Evolutionary conservation across 2,329 filamentous ascomycete genomes (phyloP), one percentile per base, ranked within the genome.

Genomic region (Monilinia fructicola): DNA sequence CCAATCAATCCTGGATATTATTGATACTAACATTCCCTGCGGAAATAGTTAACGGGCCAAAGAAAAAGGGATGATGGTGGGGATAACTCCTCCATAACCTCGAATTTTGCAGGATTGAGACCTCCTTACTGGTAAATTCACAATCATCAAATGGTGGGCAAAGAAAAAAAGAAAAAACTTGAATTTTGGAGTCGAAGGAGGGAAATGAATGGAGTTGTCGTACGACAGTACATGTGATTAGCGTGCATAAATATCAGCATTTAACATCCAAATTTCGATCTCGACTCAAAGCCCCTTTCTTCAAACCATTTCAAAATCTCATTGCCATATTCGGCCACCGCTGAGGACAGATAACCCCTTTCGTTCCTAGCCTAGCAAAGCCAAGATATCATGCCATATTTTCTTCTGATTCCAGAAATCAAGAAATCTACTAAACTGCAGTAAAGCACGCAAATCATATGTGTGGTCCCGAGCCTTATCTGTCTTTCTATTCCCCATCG

Each of bases 21-120:
- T 59, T 53, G 38, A 53, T 65, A 23, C 59, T 68, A 61, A 68
- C 55, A 46, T 44, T 60, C 4, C 18, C 10, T 65, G 46, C 28
- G 58, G n/a, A 67, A 53, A 64, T 73, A 90, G 87, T 77, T 90
- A 74, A 85, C 85, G 54, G 90, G 90, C 21, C 89, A 92, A 74
- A 82, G 89, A 68, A 91, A 90, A 78, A 89, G 87, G 74, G 89
- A 91, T 67, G 84, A 88, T 67, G 81, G 82, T 28, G 78, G 80
- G 35, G 78, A 80, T 64, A 82, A 81, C 40, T 62, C 80, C 21
- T 62, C 80, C 21, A 79, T 83, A 64, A 78, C 82, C 6, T 81
- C 84, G 31, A 84, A 81, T 72, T 87, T 89, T 76, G 80, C 84
- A 48, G 86, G 86, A 23, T 75, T 88, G 72, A 80, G 85, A 69